A percentile compares a stretch with the other conserved stretches of the same genome.
Evolutionary conservation across 2,329 filamentous ascomycete genomes (phyloP).

Genomic region (Atkinsonella texensis): DNA sequence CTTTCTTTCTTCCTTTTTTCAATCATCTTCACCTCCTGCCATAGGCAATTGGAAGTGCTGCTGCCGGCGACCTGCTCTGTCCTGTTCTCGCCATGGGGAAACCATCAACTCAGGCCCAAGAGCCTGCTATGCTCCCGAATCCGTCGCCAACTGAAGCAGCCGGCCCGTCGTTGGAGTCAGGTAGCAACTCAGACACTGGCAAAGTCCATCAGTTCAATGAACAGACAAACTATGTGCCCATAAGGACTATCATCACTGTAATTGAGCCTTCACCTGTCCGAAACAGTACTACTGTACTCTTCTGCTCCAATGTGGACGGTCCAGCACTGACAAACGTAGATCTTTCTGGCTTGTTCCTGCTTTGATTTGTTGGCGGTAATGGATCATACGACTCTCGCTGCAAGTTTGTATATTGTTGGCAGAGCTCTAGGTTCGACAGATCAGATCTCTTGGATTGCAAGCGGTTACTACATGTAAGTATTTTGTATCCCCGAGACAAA

Average conservation of each 20-base stretch:
- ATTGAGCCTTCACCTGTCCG: neutral
- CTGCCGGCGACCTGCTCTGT: neutral
- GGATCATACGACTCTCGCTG: constrained; percentile 45
- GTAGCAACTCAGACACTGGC: constrained; percentile 9
- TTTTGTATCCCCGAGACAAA: neutral
- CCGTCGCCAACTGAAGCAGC: neutral
- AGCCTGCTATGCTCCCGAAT: neutral
- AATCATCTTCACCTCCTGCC: too few species aligned
- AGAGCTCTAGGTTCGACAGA: constrained; percentile 34
- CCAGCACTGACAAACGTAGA: constrained; percentile 23
- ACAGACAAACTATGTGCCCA: constrained; percentile 43
- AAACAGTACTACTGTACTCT: neutral
- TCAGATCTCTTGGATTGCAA: constrained; percentile 42
- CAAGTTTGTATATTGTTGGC: constrained; percentile 42
- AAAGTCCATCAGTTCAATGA: constrained; percentile 33
- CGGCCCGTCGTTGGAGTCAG: constrained; percentile 3
- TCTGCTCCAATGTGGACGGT: neutral
- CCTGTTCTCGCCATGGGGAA: neutral
- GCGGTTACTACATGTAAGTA: constrained; percentile 41
- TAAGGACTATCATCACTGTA: constrained; percentile 38
- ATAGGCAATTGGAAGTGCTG: neutral
- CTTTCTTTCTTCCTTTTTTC: too few species aligned
- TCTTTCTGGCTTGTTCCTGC: constrained; percentile 43
- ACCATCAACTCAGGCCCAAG: neutral
- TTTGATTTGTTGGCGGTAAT: constrained; percentile 44